Percentiles rank a stretch among this genome's conserved stretches.
Evolutionary conservation across 2,329 filamentous ascomycete genomes (phyloP).

Genomic region (Rutstroemia sydowiana): DNA sequence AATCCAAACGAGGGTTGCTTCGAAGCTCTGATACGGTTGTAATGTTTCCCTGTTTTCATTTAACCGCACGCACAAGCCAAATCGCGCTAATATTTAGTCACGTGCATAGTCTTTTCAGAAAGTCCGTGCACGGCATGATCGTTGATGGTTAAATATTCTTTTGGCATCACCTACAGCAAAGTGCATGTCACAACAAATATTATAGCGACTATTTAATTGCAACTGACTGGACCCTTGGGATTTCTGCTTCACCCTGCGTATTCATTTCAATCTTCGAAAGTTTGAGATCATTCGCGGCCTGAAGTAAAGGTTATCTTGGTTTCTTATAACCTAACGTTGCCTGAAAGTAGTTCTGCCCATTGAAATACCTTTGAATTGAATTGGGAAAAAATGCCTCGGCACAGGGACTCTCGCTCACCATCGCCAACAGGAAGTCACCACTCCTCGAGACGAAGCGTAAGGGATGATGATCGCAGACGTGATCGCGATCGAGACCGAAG

Average conservation of each 20-base stretch:
- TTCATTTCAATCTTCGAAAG: neutral
- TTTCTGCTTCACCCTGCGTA: neutral
- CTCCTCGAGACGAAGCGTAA: constrained; percentile 52
- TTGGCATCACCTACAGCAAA: too few relatives aligned
- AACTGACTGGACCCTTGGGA: neutral
- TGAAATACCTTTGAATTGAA: constrained; percentile 17
- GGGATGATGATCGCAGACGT: constrained; percentile 42
- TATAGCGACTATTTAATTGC: too few relatives aligned
- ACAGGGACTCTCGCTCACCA: constrained; percentile 72
- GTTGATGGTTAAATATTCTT: too few relatives aligned
- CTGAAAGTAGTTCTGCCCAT: constrained; percentile 39
- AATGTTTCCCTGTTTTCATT: neutral
- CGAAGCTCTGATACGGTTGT: neutral
- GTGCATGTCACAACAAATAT: too few relatives aligned
- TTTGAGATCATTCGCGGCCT: neutral
- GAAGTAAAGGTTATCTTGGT: neutral
- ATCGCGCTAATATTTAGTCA: neutral
- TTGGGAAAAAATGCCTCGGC: constrained; percentile 47
- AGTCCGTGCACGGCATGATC: neutral
- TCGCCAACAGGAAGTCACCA: constrained; percentile 83
- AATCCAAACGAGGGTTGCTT: neutral
- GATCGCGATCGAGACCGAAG: constrained; percentile 43
- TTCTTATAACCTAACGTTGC: constrained; percentile 11
- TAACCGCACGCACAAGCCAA: neutral
- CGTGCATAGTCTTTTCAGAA: neutral